Conservation (phyloP, 2,329 filamentous ascomycete genomes). For the Neopestalotiopsis sp. region DNA sequence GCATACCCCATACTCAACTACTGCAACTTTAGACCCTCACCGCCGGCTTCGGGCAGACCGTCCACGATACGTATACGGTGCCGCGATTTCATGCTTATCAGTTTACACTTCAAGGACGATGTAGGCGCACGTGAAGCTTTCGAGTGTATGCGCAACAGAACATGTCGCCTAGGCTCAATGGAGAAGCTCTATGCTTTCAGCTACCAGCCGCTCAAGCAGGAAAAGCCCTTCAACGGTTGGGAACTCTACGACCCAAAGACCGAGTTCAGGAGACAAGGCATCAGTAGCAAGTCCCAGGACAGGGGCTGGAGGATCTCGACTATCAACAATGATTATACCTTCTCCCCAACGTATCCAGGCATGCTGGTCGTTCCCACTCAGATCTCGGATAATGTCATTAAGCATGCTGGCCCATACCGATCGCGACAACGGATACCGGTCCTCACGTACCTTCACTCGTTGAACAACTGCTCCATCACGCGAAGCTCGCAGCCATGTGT, state of each 20-base stretch:
- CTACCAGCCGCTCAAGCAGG: slow-evolving; percentile 76
- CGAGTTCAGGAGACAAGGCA: slow-evolving; percentile 87
- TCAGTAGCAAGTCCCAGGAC: slow-evolving; percentile 78
- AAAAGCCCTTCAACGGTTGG: slow-evolving; percentile 82
- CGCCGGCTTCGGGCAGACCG: slow-evolving; percentile 70
- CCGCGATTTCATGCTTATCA: slow-evolving; percentile 92
- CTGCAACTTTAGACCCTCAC: slow-evolving; percentile 78
- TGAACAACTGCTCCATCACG: slow-evolving; percentile 97
- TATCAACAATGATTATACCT: slow-evolving; percentile 89
- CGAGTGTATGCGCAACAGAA: slow-evolving; percentile 81
- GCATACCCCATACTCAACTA: slow-evolving; percentile 90
- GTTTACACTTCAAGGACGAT: slow-evolving; percentile 83
- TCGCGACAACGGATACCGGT: slow-evolving; percentile 88
- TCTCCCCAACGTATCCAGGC: slow-evolving; percentile 91
- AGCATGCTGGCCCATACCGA: slow-evolving; percentile 88
- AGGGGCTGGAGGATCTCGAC: slow-evolving; percentile 87
- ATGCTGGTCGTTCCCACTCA: slow-evolving; percentile 82
- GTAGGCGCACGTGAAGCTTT: slow-evolving; percentile 81
- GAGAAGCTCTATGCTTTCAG: slow-evolving; percentile 92
- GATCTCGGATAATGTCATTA: slow-evolving; percentile 96
- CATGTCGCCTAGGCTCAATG: slow-evolving; percentile 81
- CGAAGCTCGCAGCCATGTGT: slow-evolving; percentile 91
- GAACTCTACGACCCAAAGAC: slow-evolving; percentile 81
- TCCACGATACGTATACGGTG: slow-evolving; percentile 88
- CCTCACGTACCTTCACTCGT: slow-evolving; percentile 90